Base-by-base conservation (phyloP, 352 stramenopile species). In the Pythium utonaiense region DNA sequence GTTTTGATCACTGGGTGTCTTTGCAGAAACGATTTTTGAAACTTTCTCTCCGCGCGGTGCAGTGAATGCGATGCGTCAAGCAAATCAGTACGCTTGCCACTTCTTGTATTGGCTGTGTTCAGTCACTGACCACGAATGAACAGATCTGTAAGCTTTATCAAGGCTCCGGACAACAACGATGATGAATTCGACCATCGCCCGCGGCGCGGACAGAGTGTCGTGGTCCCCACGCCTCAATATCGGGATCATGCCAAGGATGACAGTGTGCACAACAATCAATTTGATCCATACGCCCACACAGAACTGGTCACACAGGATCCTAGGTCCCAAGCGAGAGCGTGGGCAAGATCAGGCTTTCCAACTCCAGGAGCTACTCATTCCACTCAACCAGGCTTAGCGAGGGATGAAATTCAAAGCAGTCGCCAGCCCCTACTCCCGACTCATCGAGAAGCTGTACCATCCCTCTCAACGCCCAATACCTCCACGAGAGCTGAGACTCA, bases 31-130 rank as follows among this genome's bases (percentile, higher is more conserved):
- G 30, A 54, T 90, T 1, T 86, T 77, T 25, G 70, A 90, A 38
- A 82, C 78, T 1, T 91, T 91, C 58, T 90, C 80, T 12, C 78
- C 80, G 13, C 69, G 73, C 1, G 57, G 66, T 49, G 68, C 77
- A 0, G 59, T 88, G 6, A 62, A 66, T 13, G 67, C 72, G 3
- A 60, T 90, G 31, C 66, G 60, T 51, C 62, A 83, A 60, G 73
- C 64, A 12, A 77, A 62, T 49, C 82, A 71, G 80, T 90, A 57
- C 38, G 47, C 30, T 16, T 56, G 30, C n/a, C 17, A 14, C 42
- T 14, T 49, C 21, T 21, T 21, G 36, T 17, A 7, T n/a, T n/a
- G n/a, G n/a, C n/a, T n/a, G n/a, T n/a, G 19, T 52, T 2, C 16
- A 42, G 7, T 9, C 27, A 53, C 19, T 53, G 28, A 41, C 28